Evolutionary conservation across 345 rosid species (phyloP).

Genomic region (Pelargonium nanum): DNA sequence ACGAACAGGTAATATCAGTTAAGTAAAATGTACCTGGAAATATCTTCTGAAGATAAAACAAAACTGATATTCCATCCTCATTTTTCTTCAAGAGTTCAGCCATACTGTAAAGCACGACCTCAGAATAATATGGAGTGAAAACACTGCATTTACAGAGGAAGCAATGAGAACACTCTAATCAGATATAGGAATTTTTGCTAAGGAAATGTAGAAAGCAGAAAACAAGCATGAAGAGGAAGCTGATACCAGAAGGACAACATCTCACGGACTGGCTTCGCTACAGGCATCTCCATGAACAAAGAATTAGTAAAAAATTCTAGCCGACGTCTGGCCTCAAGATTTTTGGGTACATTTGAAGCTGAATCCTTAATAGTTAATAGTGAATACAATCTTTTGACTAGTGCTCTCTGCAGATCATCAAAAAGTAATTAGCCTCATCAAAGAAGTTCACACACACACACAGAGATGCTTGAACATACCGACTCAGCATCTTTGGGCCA

Average conservation of each 20-base stretch:
- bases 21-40: conserved; percentile 61
- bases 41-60: conserved; percentile 98
- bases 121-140: conserved; percentile 96
- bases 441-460: neutral
- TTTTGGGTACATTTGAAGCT: conserved; percentile 73
- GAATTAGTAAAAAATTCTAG: conserved; percentile 88
- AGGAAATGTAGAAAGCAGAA: conserved; percentile 1
- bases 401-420: conserved; percentile 45
- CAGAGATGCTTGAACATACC: conserved; percentile 33
- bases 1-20: neutral
- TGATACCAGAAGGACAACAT: conserved; percentile 80
- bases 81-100: conserved; percentile 75
- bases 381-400: conserved; percentile 70
- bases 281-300: conserved; percentile 84
- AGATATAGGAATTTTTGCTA: conserved; percentile 4
- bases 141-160: conserved; percentile 47
- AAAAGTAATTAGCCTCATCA: conserved; percentile 13
- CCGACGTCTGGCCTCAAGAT: conserved; percentile 92
- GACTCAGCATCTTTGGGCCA: conserved; percentile 85
- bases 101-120: conserved; percentile 90
- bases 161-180: conserved; percentile 14
- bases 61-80: conserved; percentile 90
- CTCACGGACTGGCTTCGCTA: conserved; percentile 58
- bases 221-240: neutral
- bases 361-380: conserved; percentile 88